Conservation (phyloP, 305 asterid genomes). For the Lippia alba region DNA sequence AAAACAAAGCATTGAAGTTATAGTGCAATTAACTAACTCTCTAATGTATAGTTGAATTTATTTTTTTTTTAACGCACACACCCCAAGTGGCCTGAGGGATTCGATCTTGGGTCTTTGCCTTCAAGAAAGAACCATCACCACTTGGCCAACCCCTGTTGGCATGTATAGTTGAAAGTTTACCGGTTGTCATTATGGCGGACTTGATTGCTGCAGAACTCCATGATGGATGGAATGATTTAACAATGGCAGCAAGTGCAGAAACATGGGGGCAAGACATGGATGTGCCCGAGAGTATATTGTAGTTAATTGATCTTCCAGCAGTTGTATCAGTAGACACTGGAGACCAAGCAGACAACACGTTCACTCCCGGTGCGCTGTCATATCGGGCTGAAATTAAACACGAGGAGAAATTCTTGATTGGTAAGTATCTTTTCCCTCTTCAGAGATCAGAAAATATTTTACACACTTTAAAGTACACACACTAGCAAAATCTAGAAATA, state of each 20-base stretch:
- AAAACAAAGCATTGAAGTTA: no score
- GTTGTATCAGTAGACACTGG: conserved; percentile 44
- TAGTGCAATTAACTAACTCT: neutral
- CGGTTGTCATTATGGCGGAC: conserved; percentile 76
- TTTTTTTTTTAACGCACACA: no score
- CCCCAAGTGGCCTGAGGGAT: no score
- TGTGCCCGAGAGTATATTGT: conserved; percentile 65
- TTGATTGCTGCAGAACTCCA: conserved; percentile 76
- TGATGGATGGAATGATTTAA: conserved; percentile 60
- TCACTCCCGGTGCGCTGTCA: conserved; percentile 69
- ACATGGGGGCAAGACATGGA: conserved; percentile 82
- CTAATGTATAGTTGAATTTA: no score
- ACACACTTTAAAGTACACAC: neutral
- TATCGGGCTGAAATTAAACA: conserved; percentile 55
- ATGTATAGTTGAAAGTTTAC: conserved; percentile 37
- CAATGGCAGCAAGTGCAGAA: conserved; percentile 59
- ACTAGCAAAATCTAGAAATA: no score
- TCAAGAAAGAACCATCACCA: no score
- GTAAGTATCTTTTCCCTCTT: no score
- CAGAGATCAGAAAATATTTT: no score
- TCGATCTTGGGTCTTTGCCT: no score
- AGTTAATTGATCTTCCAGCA: conserved; percentile 52
- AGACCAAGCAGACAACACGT: conserved; percentile 76
- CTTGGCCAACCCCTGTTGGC: no score
- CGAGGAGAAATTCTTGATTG: conserved; percentile 23